Evolutionary conservation across 163 green algal genomes (phyloP).

Genomic region (Chlamydomonas reinhardtii): DNA sequence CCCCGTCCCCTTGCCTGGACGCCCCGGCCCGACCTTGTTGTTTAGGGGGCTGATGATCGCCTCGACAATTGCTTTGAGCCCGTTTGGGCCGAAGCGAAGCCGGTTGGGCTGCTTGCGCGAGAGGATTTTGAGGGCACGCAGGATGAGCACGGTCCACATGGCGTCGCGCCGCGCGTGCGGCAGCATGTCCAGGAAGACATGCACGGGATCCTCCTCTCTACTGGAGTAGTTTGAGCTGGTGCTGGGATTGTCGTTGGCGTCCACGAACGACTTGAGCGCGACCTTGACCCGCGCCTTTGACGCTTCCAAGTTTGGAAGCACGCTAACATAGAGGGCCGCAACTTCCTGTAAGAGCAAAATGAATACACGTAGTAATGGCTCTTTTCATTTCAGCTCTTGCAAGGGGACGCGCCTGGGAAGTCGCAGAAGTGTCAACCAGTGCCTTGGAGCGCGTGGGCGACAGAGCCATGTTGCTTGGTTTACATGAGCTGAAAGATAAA

Average conservation of each 20-base stretch:
- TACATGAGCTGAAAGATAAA: too few species aligned
- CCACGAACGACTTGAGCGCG: conserved; percentile 36
- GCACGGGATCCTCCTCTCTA: conserved; percentile 36
- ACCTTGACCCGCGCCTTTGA: conserved; percentile 38
- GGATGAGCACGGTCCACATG: conserved; percentile 41
- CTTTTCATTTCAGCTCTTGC: too few species aligned
- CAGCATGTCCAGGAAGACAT: conserved; percentile 52
- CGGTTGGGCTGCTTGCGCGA: conserved; percentile 67
- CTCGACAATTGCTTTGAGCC: conserved; percentile 23
- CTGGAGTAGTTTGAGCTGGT: conserved; percentile 45
- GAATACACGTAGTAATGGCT: background rate
- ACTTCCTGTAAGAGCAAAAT: conserved; percentile 9
- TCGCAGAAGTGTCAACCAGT: background rate
- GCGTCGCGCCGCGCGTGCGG: conserved; percentile 29
- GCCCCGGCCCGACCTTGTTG: background rate
- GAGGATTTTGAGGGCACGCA: conserved; percentile 68
- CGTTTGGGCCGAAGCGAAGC: conserved; percentile 29
- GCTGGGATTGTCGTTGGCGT: conserved; percentile 50
- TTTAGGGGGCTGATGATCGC: conserved; percentile 38
- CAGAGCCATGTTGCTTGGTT: too few species aligned
- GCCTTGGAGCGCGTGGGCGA: too few species aligned
- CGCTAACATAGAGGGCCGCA: conserved; percentile 1
- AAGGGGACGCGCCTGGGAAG: background rate
- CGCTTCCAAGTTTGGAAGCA: conserved; percentile 11
- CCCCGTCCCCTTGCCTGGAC: too few species aligned